Evolutionary conservation across 306 rosid genomes (phyloP).

Genomic region (Phaseolus lunatus): DNA sequence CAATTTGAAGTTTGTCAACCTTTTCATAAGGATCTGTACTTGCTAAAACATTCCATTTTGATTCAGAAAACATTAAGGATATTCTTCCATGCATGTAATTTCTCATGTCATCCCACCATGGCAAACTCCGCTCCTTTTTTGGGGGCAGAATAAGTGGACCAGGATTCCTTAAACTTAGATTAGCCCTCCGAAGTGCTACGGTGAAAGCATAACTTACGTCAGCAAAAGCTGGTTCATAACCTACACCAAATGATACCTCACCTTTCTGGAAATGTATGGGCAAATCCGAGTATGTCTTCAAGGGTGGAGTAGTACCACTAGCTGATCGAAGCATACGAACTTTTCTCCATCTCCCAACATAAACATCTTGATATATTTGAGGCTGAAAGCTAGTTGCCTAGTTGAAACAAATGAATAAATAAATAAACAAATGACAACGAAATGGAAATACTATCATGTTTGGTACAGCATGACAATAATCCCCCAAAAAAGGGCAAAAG

Average conservation of each 20-base stretch:
- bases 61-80: conserved; percentile 72
- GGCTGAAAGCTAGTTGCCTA: conserved; percentile 99
- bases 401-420: conserved; percentile 49
- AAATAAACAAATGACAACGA: conserved; percentile 35
- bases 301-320: conserved; percentile 95
- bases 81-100: conserved; percentile 91
- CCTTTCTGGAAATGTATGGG: conserved; percentile 81
- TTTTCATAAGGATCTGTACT: conserved; percentile 95
- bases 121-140: conserved; percentile 92
- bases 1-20: conserved; percentile 86
- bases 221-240: conserved; percentile 93
- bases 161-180: conserved; percentile 72
- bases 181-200: conserved; percentile 97
- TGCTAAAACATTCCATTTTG: conserved; percentile 80
- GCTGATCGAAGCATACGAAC: conserved; percentile 97
- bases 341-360: conserved; percentile 95
- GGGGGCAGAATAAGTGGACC: conserved; percentile 66
- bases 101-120: conserved; percentile 99
- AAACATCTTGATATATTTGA: conserved; percentile 86
- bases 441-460: conserved; percentile 35
- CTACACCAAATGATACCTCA: conserved; percentile 92
- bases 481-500: background rate
- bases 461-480: background rate
- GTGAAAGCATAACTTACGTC: conserved; percentile 94
- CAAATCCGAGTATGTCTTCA: conserved; percentile 86